These are phyloP conservation scores for Friedmanniomyces endolithicus DNA, from an alignment of 495 filamentous ascomycete genomes.

Conservation along the genomic window DNA sequence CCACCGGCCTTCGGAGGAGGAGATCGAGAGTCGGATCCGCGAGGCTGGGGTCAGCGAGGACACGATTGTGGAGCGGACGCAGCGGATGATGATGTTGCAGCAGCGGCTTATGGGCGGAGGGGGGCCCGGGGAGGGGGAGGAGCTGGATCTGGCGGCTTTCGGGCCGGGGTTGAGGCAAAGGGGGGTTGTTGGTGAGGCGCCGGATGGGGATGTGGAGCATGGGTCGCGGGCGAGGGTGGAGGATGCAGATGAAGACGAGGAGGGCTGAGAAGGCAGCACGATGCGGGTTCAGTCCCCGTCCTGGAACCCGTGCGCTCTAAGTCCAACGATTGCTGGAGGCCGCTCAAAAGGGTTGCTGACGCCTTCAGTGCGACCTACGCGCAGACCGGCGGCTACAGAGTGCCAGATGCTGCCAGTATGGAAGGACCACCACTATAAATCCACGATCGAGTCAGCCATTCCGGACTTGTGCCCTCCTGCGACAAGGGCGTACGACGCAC, in stretches of 20 bases:
- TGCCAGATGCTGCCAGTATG: slow-evolving; percentile 6
- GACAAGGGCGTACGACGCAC: not conserved
- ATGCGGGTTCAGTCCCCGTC: slow-evolving; percentile 14
- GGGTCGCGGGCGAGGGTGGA: slow-evolving; percentile 2
- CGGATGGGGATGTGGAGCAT: not conserved
- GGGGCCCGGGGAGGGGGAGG: not conserved
- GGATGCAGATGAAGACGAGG: slow-evolving; percentile 4
- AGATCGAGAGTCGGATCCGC: slow-evolving; percentile 2
- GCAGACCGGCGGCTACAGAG: not conserved
- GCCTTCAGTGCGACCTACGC: slow-evolving; percentile 10
- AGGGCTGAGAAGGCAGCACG: too few species aligned
- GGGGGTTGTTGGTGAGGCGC: not conserved
- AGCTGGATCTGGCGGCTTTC: not conserved
- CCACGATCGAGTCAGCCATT: not conserved
- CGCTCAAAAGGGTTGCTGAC: slow-evolving; percentile 1
- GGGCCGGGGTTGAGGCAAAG: not conserved
- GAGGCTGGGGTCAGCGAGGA: slow-evolving; percentile 17
- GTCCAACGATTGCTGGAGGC: slow-evolving; percentile 6
- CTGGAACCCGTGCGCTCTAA: slow-evolving; percentile 4
- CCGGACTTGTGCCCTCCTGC: too few species aligned
- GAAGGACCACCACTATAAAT: slow-evolving; percentile 10
- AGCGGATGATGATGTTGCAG: slow-evolving; percentile 18
- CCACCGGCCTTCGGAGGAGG: slow-evolving; percentile 1
- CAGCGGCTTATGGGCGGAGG: slow-evolving; percentile 16
- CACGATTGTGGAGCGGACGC: slow-evolving; percentile 6